Evolutionary conservation across 2,329 filamentous ascomycete genomes (phyloP), one percentile per base, ranked within the genome.

Genomic region (Ascomycota sp.): DNA sequence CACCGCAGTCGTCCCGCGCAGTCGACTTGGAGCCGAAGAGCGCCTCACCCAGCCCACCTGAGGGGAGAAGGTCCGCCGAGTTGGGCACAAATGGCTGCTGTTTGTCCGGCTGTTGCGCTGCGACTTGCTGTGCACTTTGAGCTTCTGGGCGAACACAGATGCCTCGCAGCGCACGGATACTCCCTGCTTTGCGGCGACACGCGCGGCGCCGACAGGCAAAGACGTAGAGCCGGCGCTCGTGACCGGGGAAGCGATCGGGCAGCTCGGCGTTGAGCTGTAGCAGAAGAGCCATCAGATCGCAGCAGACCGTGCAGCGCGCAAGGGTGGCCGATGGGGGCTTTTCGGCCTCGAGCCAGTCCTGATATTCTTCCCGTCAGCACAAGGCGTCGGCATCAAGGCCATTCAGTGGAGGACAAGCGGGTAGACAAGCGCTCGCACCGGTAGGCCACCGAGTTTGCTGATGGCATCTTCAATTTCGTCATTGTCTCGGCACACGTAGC

Each of bases 241-340:
- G 81, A 36, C 75, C 72, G 2, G 83, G 78, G 47, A 92, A 93
- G 33, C 72, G 66, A 36, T 86, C 77, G 10, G 83, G 84, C 4
- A 95, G 65, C 50, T 93, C 83, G 45, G 72, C 84, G 54, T 98
- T 82, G 25, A 98, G 67, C 54, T 98, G 83, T 32, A 98, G 67
- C 3, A 98, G 68, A 9, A 95, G 65, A 2, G 72, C 74, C 70
- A 93, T 82, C 34, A 81, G 56, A 34, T 73, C 68, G 43, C 82
- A 79, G 68, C 89, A 98, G 42, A 79, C 67, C 55, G 79, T 82
- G 61, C 89, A 98, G 55, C 74, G 76, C 16, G 79, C 82, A 8
- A 92, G 65, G 1, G 74, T 61, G 21, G 77, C 77, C 1, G 80
- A 78, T 7, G 86, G 79, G 4, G 77, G 62, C 29, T 64, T 68